Percentiles rank a stretch among this genome's conserved stretches.
phyloP scores from a whole-genome alignment of 495 filamentous ascomycete genomes.

The Pseudevernia furfuracea region DNA sequence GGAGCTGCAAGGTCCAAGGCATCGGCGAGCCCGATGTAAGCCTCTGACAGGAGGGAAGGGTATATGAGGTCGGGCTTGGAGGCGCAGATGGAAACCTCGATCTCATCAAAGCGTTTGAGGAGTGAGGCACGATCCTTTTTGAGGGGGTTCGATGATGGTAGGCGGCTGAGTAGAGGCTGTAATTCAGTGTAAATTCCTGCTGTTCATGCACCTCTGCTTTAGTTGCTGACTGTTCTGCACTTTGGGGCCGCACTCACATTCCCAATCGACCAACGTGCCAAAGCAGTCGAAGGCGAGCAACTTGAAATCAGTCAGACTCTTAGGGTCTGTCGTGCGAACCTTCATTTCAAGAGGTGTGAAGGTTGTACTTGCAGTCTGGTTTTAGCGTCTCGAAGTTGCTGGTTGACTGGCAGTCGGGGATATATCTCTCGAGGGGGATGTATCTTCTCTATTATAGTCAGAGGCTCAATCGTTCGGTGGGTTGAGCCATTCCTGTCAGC shows the following conservation, averaged over 20 bases:
- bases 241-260: conserved; percentile 31
- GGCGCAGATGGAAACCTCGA: conserved; percentile 41
- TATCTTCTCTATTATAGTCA: not conserved
- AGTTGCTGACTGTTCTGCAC: not conserved
- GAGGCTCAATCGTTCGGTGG: not conserved
- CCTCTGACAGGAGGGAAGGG: conserved; percentile 44
- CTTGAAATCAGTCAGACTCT: conserved; percentile 35
- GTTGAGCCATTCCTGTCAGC: not conserved
- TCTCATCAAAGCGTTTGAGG: conserved; percentile 33
- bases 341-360: conserved; percentile 9
- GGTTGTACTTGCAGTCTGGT: not conserved
- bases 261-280: conserved; percentile 77
- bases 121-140: conserved; percentile 32
- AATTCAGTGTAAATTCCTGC: conserved; percentile 36
- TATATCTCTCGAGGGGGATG: not conserved
- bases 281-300: conserved; percentile 73
- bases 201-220: conserved; percentile 17
- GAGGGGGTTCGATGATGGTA: conserved; percentile 38
- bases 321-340: conserved; percentile 11
- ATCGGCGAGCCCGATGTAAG: conserved; percentile 42
- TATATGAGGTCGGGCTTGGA: conserved; percentile 49
- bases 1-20: conserved; percentile 35
- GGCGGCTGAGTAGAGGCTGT: conserved; percentile 37
- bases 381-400: not conserved
- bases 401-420: not conserved